A percentile compares a stretch with the other conserved stretches of the same genome.
Conservation (phyloP, 371 early-diverging fungal species). For the Apophysomyces ossiformis region DNA sequence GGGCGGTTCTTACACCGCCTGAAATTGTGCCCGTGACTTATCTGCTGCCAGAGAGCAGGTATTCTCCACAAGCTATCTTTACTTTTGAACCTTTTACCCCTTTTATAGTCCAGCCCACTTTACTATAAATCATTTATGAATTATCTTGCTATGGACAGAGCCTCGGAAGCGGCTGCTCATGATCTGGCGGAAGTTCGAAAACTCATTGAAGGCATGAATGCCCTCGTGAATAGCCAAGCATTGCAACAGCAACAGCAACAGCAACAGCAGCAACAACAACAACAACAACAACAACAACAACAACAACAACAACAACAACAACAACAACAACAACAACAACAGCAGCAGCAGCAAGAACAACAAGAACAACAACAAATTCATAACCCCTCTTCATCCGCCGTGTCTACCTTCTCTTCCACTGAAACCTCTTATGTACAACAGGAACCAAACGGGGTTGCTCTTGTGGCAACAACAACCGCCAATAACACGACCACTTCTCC, state of each 20-base stretch:
- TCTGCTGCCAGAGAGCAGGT: too few species aligned
- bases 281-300: conserved; percentile 18
- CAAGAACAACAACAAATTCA: conserved; percentile 21
- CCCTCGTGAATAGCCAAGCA: conserved; percentile 42
- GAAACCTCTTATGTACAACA: conserved; percentile 7
- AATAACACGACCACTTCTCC: conserved; percentile 5
- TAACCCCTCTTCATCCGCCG: conserved; percentile 10
- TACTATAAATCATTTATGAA: conserved; percentile 6
- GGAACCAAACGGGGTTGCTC: conserved; percentile 20
- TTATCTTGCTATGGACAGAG: conserved; percentile 45
- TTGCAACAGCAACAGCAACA: conserved; percentile 45
- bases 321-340: conserved; percentile 15
- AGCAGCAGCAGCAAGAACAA: not conserved
- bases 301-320: conserved; percentile 19
- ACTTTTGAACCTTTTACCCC: not conserved
- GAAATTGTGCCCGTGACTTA: too few species aligned
- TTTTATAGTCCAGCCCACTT: not conserved
- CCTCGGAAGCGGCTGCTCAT: conserved; percentile 54
- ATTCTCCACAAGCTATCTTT: too few species aligned
- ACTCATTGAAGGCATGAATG: conserved; percentile 57
- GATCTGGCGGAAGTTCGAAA: conserved; percentile 57
- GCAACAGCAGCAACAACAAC: conserved; percentile 29
- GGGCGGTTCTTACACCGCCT: too few species aligned
- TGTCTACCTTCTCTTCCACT: conserved; percentile 16
- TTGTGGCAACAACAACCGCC: conserved; percentile 21